A percentile compares a stretch with the other conserved stretches of the same genome.
phyloP scores from a whole-genome alignment of 805 yeast genomes.

The Monosporozyma yasuniensis region DNA sequence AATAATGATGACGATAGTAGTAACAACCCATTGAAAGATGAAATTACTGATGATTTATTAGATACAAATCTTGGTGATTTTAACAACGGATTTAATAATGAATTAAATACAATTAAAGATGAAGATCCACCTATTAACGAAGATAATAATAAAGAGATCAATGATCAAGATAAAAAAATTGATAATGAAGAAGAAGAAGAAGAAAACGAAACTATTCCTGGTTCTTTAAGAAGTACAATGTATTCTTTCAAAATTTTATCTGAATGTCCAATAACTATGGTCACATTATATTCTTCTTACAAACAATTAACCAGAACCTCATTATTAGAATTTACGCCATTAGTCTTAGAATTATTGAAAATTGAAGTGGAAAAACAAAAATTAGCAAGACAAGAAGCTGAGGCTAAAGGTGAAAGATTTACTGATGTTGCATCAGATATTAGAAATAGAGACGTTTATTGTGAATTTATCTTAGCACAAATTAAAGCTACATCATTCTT shows the following conservation, averaged over 20 bases:
- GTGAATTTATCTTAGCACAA: conserved; percentile 86
- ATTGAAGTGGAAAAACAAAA: conserved; percentile 79
- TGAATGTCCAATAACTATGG: conserved; percentile 96
- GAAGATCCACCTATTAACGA: background rate
- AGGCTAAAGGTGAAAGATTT: conserved; percentile 46
- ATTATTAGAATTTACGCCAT: conserved; percentile 70
- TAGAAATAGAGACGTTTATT: conserved; percentile 66
- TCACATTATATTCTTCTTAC: conserved; percentile 80
- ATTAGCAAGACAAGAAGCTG: conserved; percentile 50
- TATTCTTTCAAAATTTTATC: conserved; percentile 83
- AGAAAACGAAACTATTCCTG: conserved; percentile 13
- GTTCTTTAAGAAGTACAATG: conserved; percentile 57
- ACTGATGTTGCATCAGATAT: conserved; percentile 70
- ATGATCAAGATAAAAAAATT: background rate
- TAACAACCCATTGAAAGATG: background rate
- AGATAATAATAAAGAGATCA: background rate
- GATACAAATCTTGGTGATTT: background rate
- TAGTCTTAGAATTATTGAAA: conserved; percentile 61
- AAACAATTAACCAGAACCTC: conserved; percentile 64
- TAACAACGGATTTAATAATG: background rate
- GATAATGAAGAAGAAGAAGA: background rate
- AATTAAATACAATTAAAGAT: background rate
- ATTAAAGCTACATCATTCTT: conserved; percentile 93
- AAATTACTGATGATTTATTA: conserved; percentile 1
- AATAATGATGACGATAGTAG: conserved; percentile 4